phyloP scores from a whole-genome alignment of 2,329 filamentous ascomycete species.

The Alternaria alternata region DNA sequence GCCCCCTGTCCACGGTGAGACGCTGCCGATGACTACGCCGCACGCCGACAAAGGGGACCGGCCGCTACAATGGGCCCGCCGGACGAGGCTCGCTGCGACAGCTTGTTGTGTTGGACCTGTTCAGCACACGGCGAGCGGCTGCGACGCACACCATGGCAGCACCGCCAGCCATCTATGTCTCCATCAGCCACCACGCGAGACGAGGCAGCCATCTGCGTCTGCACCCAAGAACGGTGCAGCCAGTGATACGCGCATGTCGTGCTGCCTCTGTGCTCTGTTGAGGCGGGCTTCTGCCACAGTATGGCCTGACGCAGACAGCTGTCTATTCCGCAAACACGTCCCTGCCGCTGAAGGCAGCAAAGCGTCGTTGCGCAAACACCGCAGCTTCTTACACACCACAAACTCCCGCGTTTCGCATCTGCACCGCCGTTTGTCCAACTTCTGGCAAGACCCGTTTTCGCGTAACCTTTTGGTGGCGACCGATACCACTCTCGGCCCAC shows the following conservation, averaged over 20 bases:
- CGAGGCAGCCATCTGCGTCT: slow-evolving; percentile 21
- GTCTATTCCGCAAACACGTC: slow-evolving; percentile 23
- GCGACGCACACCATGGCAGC: not conserved
- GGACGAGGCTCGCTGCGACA: not conserved
- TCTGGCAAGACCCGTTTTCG: slow-evolving; percentile 39
- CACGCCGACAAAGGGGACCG: slow-evolving; percentile 16
- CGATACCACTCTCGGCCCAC: slow-evolving; percentile 16
- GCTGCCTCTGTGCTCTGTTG: slow-evolving; percentile 18
- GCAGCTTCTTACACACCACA: slow-evolving; percentile 23
- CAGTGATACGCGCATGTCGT: slow-evolving; percentile 16
- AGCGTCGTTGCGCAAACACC: slow-evolving; percentile 20
- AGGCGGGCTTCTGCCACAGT: not conserved
- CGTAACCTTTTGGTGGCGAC: slow-evolving; percentile 35
- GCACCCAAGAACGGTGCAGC: slow-evolving; percentile 23
- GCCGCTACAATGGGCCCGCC: slow-evolving; percentile 4
- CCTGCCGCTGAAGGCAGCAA: slow-evolving; percentile 20
- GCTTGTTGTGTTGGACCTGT: too few relatives aligned
- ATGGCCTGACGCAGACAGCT: slow-evolving; percentile 18
- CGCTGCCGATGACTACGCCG: slow-evolving; percentile 23
- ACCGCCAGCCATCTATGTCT: too few relatives aligned
- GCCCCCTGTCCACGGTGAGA: slow-evolving; percentile 22
- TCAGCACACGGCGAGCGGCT: not conserved
- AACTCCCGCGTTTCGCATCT: slow-evolving; percentile 28
- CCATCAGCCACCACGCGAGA: slow-evolving; percentile 17
- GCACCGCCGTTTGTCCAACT: slow-evolving; percentile 43